phyloP scores from a whole-genome alignment of 139 green algal species.

The Coelastrella sp. region DNA sequence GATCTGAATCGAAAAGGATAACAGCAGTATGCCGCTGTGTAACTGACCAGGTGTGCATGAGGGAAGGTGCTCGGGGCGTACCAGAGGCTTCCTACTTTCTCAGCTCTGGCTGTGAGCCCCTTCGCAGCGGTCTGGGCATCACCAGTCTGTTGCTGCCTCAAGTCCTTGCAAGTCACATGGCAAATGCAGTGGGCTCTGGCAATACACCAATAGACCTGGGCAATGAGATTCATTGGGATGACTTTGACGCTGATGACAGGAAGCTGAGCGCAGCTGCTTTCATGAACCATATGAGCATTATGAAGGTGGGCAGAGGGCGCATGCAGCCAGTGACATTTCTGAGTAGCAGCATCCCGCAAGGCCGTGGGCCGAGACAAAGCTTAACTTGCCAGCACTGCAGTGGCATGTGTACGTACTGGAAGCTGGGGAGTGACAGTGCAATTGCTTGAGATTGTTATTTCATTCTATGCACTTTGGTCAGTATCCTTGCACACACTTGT shows the following conservation, averaged over 20 bases:
- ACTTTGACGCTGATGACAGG: slow-evolving; percentile 35
- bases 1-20: not conserved
- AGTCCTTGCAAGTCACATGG: slow-evolving; percentile 37
- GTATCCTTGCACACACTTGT: not conserved
- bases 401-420: no score
- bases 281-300: slow-evolving; percentile 50
- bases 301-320: slow-evolving; percentile 18
- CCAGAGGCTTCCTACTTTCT: slow-evolving; percentile 47
- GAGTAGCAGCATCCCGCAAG: no score
- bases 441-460: no score
- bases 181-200: not conserved
- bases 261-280: slow-evolving; percentile 44
- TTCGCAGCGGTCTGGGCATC: slow-evolving; percentile 38
- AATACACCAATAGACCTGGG: slow-evolving; percentile 39
- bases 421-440: no score
- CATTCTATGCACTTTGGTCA: no score
- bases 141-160: slow-evolving; percentile 38
- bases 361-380: no score
- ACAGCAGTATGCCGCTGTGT: not conserved
- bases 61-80: slow-evolving; percentile 35
- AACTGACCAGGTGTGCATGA: slow-evolving; percentile 45
- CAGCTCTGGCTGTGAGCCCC: slow-evolving; percentile 39
- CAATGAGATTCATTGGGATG: slow-evolving; percentile 52
- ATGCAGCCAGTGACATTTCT: no score
- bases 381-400: no score